Evolutionary conservation across 1,284 basidiomycete species (phyloP).

Genomic region (Boletus albobrunnescens): DNA sequence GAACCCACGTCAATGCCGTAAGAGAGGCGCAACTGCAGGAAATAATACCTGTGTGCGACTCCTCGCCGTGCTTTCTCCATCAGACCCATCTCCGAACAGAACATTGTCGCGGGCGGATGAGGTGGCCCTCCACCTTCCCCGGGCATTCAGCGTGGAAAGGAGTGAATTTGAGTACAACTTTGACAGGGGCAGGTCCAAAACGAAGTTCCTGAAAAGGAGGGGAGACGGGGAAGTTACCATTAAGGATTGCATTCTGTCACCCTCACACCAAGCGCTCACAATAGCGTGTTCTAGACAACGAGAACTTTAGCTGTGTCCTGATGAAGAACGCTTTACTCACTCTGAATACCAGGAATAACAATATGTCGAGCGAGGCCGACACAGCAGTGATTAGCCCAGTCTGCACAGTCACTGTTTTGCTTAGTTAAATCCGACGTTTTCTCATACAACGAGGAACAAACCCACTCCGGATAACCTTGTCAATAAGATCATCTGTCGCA

Average conservation of each 20-base stretch:
- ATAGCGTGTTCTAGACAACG: constrained; percentile 4
- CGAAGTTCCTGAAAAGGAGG: constrained; percentile 40
- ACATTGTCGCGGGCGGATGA: background rate
- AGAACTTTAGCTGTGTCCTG: background rate
- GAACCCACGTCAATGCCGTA: background rate
- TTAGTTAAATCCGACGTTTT: background rate
- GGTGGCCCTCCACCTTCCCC: constrained; percentile 22
- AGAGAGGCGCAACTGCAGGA: background rate
- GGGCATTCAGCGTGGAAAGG: constrained; percentile 53
- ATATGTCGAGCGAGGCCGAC: constrained; percentile 13
- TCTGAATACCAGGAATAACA: constrained; percentile 7
- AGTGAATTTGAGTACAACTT: constrained; percentile 55
- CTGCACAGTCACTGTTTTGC: constrained; percentile 18
- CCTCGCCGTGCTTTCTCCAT: background rate
- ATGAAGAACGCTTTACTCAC: constrained; percentile 5
- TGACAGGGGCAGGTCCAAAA: constrained; percentile 50
- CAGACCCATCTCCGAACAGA: background rate
- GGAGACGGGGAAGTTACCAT: background rate
- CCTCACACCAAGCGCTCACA: constrained; percentile 1
- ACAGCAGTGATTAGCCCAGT: constrained; percentile 19
- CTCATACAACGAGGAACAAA: background rate
- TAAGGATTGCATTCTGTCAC: background rate
- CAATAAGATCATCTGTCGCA: constrained; percentile 13
- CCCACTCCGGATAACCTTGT: constrained; percentile 18
- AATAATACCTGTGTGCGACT: background rate